These are phyloP conservation scores for Hordeum pubiflorum DNA, from an alignment of 202 grass and related monocot species.

Conservation along the genomic window DNA sequence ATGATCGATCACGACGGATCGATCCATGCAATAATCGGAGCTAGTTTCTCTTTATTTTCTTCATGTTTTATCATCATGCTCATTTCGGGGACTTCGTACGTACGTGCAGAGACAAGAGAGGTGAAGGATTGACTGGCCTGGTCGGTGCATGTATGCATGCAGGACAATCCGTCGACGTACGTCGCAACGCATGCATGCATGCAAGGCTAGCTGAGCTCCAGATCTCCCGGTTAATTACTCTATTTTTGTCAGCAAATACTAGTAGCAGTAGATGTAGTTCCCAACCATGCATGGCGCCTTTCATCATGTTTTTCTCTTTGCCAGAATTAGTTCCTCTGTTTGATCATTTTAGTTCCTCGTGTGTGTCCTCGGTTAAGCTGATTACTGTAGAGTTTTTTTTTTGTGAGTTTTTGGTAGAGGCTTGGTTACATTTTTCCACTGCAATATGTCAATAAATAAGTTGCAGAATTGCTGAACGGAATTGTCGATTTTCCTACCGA, in stretches of 20 bases:
- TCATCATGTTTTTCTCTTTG: background rate
- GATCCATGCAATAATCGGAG: constrained; percentile 9
- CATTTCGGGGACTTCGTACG: background rate
- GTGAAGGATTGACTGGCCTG: constrained; percentile 10
- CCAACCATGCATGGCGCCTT: background rate
- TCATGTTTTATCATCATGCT: background rate
- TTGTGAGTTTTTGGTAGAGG: too few relatives aligned
- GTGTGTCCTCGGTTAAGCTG: background rate
- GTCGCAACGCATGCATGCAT: background rate
- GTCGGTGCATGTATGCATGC: background rate
- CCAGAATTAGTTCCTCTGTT: background rate
- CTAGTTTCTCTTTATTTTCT: background rate
- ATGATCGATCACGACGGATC: background rate
- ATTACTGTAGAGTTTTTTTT: background rate
- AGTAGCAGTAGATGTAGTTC: background rate
- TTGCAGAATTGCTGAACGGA: background rate
- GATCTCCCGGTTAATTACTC: constrained; percentile 2
- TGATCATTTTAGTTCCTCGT: background rate
- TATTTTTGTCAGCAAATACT: background rate
- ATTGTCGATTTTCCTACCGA: background rate
- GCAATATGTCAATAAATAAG: constrained; percentile 8
- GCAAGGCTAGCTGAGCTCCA: background rate
- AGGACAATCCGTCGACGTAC: background rate
- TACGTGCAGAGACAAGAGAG: background rate
- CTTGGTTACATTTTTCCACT: background rate